Evolutionary conservation across 768 basidiomycete genomes (phyloP), one percentile per base, ranked within the genome.

Genomic region (Collybiopsis luxurians): DNA sequence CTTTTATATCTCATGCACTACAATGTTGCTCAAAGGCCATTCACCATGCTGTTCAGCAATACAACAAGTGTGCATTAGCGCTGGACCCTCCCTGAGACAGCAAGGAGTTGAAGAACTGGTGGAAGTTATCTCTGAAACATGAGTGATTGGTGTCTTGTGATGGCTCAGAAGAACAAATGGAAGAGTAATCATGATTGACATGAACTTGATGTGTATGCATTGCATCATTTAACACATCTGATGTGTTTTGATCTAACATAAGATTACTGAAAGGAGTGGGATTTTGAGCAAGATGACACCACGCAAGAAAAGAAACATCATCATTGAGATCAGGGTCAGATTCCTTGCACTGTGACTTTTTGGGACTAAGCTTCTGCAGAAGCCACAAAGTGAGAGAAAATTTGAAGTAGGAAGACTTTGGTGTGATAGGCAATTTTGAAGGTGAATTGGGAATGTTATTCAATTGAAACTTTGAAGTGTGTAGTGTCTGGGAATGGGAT

Each of bases 1-100:
- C 64, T 10, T 63, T 71, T 48, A 73, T 77, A 19, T 68, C 67
- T 0, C 71, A 75, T 57, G 68, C 70, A 2, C 57, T 75, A 1
- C 63, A 69, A 53, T 54, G 53, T 7, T 59, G 69, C 6, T 67
- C 67, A 2, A 59, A 64, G 30, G 70, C 75, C 2, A 73, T 77
- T 39, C 59, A 54, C 36, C 64, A 50, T 26, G 71, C 73, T 0
- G 60, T 75, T 1, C 55, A 64, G 0, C 46, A 48, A 26, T 76
- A 75, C 60, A 76, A 77, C 42, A 40, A 39, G 12, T 59, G 61
- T 6, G 73, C 71, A 0, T n/a, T 39, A 2, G 15, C 27, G 7
- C 57, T 70, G 3, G 47, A 54, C 17, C 67, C 64, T 1, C 59
- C 61, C 12, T 53, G 27, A 15, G 61, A 56, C 12, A 57, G n/a